Percentiles rank a stretch among this genome's conserved stretches.
phyloP scores from a whole-genome alignment of 768 basidiomycete genomes.

The Fomitopsis pulvina region DNA sequence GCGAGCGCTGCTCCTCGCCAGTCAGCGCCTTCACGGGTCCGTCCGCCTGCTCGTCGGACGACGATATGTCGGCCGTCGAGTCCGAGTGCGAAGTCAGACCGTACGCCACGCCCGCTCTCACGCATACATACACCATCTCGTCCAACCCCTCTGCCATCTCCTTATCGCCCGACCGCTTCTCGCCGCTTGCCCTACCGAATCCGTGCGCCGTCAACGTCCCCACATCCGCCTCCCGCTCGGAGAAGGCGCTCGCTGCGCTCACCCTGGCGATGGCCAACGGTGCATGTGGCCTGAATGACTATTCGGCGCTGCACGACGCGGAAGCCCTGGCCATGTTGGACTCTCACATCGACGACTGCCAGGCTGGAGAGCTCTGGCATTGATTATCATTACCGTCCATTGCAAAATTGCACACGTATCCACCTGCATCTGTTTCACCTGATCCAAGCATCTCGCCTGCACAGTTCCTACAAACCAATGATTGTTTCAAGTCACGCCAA shows the following conservation, averaged over 20 bases:
- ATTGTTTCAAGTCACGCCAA: constrained; percentile 1
- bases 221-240: constrained; percentile 38
- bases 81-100: constrained; percentile 7
- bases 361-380: constrained; percentile 57
- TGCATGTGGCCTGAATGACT: constrained; percentile 54
- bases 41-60: constrained; percentile 29
- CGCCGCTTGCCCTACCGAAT: background rate
- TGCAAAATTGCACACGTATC: background rate
- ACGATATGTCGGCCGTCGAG: constrained; percentile 17
- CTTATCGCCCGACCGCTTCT: constrained; percentile 15
- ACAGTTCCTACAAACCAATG: background rate
- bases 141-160: constrained; percentile 35
- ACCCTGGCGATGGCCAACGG: constrained; percentile 58
- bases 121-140: constrained; percentile 31
- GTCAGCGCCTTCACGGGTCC: constrained; percentile 19
- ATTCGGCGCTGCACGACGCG: constrained; percentile 38
- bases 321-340: constrained; percentile 23
- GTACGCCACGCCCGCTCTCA: constrained; percentile 27
- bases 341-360: constrained; percentile 31
- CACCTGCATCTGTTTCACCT: background rate
- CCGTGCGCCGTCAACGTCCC: constrained; percentile 6
- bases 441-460: background rate
- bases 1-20: constrained; percentile 27
- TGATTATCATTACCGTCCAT: constrained; percentile 11
- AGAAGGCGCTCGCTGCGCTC: constrained; percentile 56